Percentiles rank a stretch among this genome's conserved stretches.
Evolutionary conservation across 169 alveolate species (phyloP).

Genomic region (Plasmodium ovale): DNA sequence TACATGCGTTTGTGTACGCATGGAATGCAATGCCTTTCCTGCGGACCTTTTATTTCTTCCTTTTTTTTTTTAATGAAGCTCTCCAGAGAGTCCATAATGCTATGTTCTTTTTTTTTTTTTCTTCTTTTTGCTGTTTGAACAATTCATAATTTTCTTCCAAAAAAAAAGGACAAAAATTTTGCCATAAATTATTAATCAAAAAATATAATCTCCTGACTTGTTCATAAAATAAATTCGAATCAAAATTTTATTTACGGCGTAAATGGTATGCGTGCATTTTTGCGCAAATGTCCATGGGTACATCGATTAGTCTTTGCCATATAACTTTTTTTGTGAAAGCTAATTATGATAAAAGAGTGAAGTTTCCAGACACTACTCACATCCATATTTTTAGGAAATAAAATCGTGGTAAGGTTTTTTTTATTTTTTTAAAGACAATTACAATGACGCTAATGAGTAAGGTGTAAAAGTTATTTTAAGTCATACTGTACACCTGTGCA

Average conservation of each 20-base stretch:
- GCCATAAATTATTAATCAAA: neutral
- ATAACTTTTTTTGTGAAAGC: too few species aligned
- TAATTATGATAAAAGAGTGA: too few species aligned
- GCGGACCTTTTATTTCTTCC: slow-evolving; percentile 74
- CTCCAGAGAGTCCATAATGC: slow-evolving; percentile 62
- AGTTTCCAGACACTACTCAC: too few species aligned
- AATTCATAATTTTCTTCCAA: slow-evolving; percentile 39
- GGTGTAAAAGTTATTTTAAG: too few species aligned
- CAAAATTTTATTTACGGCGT: neutral
- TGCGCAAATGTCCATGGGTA: neutral
- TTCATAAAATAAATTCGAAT: neutral
- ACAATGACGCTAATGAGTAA: too few species aligned
- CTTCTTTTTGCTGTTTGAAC: too few species aligned
- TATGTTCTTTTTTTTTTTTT: slow-evolving; percentile 11
- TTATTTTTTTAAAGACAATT: neutral
- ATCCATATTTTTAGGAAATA: neutral
- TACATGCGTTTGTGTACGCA: neutral
- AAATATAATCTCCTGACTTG: neutral
- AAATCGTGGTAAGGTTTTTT: neutral
- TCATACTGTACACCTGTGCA: too few species aligned
- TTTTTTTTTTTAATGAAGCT: slow-evolving; percentile 60
- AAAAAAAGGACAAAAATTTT: slow-evolving; percentile 7
- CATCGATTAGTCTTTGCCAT: too few species aligned
- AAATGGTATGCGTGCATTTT: neutral
- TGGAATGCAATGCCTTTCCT: neutral